A percentile compares a stretch with the other conserved stretches of the same genome.
Evolutionary conservation across 257 asterid genomes (phyloP).

Genomic region (Solanum etuberosum): DNA sequence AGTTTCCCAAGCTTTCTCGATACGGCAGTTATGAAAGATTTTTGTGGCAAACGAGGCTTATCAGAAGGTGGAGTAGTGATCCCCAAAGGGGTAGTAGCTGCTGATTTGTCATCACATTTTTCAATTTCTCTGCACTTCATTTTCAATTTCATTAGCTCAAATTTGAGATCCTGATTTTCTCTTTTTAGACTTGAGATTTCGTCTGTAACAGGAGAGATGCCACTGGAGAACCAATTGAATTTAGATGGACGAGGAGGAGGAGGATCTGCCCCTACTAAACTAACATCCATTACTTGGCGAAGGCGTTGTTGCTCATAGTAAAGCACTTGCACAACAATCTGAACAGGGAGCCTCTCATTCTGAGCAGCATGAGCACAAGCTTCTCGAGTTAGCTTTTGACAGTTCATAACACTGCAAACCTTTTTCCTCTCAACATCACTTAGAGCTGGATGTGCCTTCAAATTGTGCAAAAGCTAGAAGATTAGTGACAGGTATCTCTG

Average conservation of each 20-base stretch:
- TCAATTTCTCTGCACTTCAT: conserved; percentile 48
- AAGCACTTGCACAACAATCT: conserved; percentile 78
- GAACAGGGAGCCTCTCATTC: conserved; percentile 80
- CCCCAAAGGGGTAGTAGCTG: conserved; percentile 21
- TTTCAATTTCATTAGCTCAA: conserved; percentile 52
- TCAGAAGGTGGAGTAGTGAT: conserved; percentile 17
- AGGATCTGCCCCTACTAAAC: conserved; percentile 14
- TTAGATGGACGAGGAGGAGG: conserved; percentile 29
- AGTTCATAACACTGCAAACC: conserved; percentile 83
- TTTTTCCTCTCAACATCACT: conserved; percentile 78
- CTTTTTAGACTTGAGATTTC: conserved; percentile 35
- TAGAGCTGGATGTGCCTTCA: conserved; percentile 73
- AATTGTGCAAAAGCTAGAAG: neutral
- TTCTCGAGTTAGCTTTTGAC: conserved; percentile 85
- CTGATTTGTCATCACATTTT: conserved; percentile 16
- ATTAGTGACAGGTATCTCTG: neutral
- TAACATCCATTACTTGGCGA: conserved; percentile 43
- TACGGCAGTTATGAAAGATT: conserved; percentile 61
- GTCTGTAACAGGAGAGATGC: conserved; percentile 14
- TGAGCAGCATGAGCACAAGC: conserved; percentile 94
- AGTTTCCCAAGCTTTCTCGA: conserved; percentile 52
- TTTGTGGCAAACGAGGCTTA: conserved; percentile 52
- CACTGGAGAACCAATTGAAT: conserved; percentile 12
- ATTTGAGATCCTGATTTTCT: conserved; percentile 67
- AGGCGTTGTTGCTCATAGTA: conserved; percentile 89